Evolutionary conservation across 768 basidiomycete genomes (phyloP).

Genomic region (Amanita thiersii): DNA sequence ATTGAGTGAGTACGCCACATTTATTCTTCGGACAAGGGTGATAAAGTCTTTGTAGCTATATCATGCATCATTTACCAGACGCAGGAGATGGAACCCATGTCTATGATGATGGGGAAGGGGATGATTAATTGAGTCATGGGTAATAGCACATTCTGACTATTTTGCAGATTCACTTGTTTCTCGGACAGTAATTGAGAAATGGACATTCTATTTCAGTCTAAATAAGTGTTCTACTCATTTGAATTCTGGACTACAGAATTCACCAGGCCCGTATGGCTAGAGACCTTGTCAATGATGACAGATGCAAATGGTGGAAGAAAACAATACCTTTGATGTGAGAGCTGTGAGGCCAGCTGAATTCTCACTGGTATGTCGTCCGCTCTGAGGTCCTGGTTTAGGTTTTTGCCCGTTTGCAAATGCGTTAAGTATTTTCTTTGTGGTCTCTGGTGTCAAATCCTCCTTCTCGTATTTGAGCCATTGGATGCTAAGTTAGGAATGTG

Average conservation of each 20-base stretch:
- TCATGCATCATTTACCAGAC: constrained; percentile 63
- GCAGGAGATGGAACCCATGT: constrained; percentile 64
- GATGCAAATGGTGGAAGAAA: neutral
- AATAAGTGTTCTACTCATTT: constrained; percentile 33
- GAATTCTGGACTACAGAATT: constrained; percentile 83
- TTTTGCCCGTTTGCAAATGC: constrained; percentile 76
- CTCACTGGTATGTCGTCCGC: constrained; percentile 79
- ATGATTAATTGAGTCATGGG: constrained; percentile 41
- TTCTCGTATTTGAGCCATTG: constrained; percentile 20
- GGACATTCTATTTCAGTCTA: constrained; percentile 8
- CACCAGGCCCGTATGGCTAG: constrained; percentile 91
- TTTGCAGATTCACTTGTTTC: neutral
- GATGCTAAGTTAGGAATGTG: neutral
- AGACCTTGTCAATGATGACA: constrained; percentile 11
- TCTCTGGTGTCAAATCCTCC: constrained; percentile 78
- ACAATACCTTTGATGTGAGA: constrained; percentile 60
- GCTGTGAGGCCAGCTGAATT: constrained; percentile 89
- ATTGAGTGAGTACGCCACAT: constrained; percentile 54
- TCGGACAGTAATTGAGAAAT: neutral
- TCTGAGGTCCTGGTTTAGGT: constrained; percentile 92
- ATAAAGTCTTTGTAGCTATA: constrained; percentile 38
- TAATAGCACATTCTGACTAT: neutral
- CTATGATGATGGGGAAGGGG: constrained; percentile 78
- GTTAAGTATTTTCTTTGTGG: constrained; percentile 74
- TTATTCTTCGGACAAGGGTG: constrained; percentile 8